Evolutionary conservation across 73 alveolate genomes (phyloP).

Genomic region (Paramecium bursaria): DNA sequence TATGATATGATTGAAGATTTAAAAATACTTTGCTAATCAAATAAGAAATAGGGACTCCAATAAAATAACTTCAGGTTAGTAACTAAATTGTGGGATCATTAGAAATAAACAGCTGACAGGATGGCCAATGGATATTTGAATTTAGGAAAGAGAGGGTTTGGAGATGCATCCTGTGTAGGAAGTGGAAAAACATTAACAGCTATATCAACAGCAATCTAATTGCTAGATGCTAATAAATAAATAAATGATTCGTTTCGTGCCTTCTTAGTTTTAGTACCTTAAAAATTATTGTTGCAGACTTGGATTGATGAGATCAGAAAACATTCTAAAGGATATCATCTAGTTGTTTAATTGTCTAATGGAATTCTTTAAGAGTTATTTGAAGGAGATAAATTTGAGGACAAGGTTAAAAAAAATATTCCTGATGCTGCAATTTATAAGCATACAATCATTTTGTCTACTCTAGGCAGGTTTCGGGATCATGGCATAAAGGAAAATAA

Average conservation of each 20-base stretch:
- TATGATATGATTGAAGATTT: no score
- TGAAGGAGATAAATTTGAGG: no score
- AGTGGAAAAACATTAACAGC: neutral
- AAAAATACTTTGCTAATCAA: no score
- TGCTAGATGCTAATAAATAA: neutral
- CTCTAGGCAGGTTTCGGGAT: neutral
- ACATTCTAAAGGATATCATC: neutral
- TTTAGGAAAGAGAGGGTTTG: neutral
- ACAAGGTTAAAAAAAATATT: no score
- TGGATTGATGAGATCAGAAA: neutral
- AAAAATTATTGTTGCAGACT: neutral
- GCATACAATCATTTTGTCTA: neutral
- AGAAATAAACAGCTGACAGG: neutral
- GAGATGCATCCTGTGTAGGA: neutral
- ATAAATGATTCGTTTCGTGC: neutral
- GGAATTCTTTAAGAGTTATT: neutral
- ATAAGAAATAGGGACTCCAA: neutral
- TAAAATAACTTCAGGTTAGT: neutral
- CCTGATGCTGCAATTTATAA: neutral
- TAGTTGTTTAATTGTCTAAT: neutral
- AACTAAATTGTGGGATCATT: neutral
- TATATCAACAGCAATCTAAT: neutral
- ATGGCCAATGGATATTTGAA: neutral
- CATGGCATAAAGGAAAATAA: neutral
- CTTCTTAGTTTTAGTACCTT: neutral